Conservation (phyloP, 192 early-diverging fungal species). For the Coemansia sp. region DNA sequence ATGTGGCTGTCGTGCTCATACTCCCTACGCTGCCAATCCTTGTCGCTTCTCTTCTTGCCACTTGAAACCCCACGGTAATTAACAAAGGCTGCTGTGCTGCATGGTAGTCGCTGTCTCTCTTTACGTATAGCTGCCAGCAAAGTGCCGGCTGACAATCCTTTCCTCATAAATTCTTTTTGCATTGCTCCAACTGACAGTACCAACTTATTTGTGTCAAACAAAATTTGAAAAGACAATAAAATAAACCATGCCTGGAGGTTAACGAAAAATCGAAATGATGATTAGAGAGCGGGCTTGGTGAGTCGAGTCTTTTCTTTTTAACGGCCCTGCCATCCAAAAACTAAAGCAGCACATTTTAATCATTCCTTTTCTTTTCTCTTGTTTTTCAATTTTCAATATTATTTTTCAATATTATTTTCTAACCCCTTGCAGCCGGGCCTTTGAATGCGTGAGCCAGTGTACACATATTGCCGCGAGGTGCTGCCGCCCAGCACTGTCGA, state of each 20-base stretch:
- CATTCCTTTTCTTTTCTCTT: background rate
- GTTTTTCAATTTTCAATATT: background rate
- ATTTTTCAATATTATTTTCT: background rate
- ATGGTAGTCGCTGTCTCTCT: background rate
- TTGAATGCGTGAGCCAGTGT: slow-evolving; percentile 48
- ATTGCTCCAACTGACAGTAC: background rate
- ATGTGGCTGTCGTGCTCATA: slow-evolving; percentile 11
- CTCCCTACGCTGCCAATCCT: background rate
- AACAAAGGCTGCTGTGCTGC: background rate
- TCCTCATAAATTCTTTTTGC: background rate
- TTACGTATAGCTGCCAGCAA: background rate
- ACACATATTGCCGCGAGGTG: slow-evolving; percentile 53
- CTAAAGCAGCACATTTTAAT: background rate
- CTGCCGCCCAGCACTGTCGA: slow-evolving; percentile 47
- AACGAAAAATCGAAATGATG: no score
- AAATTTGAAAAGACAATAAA: background rate
- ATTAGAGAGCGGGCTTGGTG: background rate
- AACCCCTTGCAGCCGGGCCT: background rate
- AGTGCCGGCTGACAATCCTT: background rate
- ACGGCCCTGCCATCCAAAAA: no score
- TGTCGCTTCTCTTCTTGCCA: background rate
- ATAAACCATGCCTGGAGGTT: no score
- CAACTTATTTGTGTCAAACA: background rate
- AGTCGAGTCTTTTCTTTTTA: no score
- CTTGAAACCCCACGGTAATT: background rate